Conservation (phyloP, 192 early-diverging fungal species). For the Podila clonocystis region DNA sequence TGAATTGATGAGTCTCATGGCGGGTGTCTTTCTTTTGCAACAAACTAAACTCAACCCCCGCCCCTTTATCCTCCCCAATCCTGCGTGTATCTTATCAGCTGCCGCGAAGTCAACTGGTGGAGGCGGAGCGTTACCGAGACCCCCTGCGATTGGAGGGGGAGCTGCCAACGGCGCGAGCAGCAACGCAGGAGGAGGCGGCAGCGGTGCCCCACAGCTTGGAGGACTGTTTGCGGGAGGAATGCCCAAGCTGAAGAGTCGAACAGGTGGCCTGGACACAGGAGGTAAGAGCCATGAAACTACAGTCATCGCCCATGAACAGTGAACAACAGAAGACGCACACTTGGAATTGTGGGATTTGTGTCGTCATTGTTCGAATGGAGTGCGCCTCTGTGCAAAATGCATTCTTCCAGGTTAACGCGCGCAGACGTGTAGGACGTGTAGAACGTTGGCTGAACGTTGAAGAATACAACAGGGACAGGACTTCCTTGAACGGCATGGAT, state of each 20-base stretch:
- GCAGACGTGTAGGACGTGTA: too few relatives aligned
- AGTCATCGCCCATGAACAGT: neutral
- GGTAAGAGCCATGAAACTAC: conserved; percentile 24
- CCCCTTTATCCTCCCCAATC: neutral
- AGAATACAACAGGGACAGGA: too few relatives aligned
- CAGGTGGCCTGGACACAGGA: conserved; percentile 62
- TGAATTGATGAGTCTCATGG: too few relatives aligned
- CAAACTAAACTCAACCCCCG: neutral
- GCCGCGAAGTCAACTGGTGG: conserved; percentile 16
- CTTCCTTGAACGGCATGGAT: too few relatives aligned
- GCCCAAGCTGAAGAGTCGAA: conserved; percentile 69
- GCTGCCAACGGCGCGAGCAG: conserved; percentile 13
- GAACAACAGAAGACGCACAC: neutral
- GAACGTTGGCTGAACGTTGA: too few relatives aligned
- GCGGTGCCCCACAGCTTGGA: conserved; percentile 61
- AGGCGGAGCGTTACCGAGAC: conserved; percentile 34
- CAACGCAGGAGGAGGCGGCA: conserved; percentile 23
- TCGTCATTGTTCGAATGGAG: neutral
- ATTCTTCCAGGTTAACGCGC: too few relatives aligned
- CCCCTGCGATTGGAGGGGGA: conserved; percentile 36
- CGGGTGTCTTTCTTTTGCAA: neutral
- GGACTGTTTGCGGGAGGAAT: conserved; percentile 71
- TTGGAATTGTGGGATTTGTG: conserved; percentile 5
- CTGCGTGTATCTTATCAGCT: conserved; percentile 10
- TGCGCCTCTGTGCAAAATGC: too few relatives aligned